These are phyloP conservation scores for Cyclocybe aegerita DNA, from an alignment of 768 basidiomycete species.

Conservation along the genomic window DNA sequence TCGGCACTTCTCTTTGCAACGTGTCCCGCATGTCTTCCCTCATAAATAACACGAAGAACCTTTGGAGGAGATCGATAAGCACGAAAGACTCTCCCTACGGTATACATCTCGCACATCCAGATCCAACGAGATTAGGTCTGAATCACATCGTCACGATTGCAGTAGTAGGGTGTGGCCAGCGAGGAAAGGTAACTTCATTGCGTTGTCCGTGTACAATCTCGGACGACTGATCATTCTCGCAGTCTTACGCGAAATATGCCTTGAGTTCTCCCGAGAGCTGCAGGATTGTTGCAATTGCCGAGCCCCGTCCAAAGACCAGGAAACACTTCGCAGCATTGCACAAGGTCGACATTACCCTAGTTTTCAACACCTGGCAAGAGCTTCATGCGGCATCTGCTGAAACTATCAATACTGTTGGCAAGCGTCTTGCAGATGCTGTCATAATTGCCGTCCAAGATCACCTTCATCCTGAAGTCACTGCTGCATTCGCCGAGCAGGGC, in stretches of 20 bases:
- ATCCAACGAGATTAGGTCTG: constrained; percentile 6
- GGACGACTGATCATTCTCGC: background rate
- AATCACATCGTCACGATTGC: constrained; percentile 62
- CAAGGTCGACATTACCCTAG: constrained; percentile 62
- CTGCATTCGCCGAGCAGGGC: constrained; percentile 76
- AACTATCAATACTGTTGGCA: constrained; percentile 60
- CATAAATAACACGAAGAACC: constrained; percentile 30
- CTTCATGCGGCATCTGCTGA: constrained; percentile 68
- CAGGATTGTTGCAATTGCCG: constrained; percentile 83
- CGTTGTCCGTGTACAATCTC: background rate
- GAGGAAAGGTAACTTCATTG: constrained; percentile 57
- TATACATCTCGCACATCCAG: background rate
- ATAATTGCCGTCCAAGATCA: constrained; percentile 79
- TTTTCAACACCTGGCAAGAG: constrained; percentile 72
- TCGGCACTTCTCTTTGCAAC: background rate
- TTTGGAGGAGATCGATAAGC: constrained; percentile 33
- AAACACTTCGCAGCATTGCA: constrained; percentile 55
- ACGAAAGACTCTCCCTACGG: constrained; percentile 18
- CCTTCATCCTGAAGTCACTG: constrained; percentile 72
- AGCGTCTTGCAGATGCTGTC: constrained; percentile 79
- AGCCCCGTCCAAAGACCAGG: constrained; percentile 71
- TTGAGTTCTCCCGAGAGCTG: constrained; percentile 57
- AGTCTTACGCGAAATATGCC: constrained; percentile 70
- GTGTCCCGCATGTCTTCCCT: constrained; percentile 24
- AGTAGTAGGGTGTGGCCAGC: constrained; percentile 80